Evolutionary conservation across 2,329 filamentous ascomycete species (phyloP).

Genomic region (Alternaria angustiovoidea): DNA sequence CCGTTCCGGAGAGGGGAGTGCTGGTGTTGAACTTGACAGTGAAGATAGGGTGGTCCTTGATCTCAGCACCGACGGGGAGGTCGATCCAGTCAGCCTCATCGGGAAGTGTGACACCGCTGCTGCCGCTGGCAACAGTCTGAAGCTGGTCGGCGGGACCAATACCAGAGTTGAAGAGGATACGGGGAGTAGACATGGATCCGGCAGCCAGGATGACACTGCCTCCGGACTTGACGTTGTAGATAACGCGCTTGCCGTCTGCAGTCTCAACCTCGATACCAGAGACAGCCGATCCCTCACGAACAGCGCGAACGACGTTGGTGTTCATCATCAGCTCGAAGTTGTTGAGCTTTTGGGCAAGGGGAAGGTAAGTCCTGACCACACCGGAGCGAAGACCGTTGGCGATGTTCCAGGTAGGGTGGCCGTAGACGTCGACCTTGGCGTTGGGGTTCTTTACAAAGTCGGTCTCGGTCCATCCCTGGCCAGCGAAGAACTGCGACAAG

Average conservation of each 20-base stretch:
- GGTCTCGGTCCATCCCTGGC: constrained; percentile 70
- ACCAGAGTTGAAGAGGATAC: constrained; percentile 72
- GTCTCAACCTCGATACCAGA: constrained; percentile 69
- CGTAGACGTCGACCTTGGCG: constrained; percentile 67
- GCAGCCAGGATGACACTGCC: constrained; percentile 73
- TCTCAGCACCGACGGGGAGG: constrained; percentile 57
- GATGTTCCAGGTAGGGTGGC: constrained; percentile 72
- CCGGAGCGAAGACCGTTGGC: constrained; percentile 71
- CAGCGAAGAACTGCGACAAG: constrained; percentile 66
- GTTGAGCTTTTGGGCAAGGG: constrained; percentile 63
- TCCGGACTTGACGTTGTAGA: constrained; percentile 63
- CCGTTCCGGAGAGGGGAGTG: constrained; percentile 25
- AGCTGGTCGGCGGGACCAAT: constrained; percentile 67
- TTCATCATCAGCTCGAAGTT: constrained; percentile 74
- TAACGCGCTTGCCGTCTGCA: constrained; percentile 50
- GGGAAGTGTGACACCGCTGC: constrained; percentile 53
- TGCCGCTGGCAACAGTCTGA: constrained; percentile 53
- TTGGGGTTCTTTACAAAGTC: constrained; percentile 67
- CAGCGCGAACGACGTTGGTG: constrained; percentile 69
- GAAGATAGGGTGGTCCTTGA: constrained; percentile 52
- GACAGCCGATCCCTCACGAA: constrained; percentile 67
- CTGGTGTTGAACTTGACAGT: constrained; percentile 45
- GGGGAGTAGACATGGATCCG: constrained; percentile 72
- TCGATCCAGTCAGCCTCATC: constrained; percentile 57
- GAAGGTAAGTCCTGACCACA: constrained; percentile 74